Percentiles rank a stretch among this genome's conserved stretches.
phyloP scores from a whole-genome alignment of 129 eudicot genomes.

The Saposhnikovia divaricata region DNA sequence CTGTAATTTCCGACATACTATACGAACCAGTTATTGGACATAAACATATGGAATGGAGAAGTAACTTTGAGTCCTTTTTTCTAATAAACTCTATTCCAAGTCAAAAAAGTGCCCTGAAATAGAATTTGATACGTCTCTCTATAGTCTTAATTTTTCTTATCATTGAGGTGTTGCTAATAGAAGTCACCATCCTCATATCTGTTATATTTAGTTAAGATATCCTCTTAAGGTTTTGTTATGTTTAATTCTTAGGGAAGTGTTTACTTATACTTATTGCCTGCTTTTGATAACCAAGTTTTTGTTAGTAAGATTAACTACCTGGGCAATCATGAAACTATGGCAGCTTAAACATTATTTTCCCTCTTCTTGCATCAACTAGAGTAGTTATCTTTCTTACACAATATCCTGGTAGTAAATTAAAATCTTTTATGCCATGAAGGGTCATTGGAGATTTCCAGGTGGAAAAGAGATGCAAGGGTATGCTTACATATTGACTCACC shows the following conservation, averaged over 20 bases:
- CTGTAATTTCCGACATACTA: background rate
- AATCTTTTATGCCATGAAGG: slow-evolving; percentile 35
- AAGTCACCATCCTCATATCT: background rate
- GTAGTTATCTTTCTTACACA: background rate
- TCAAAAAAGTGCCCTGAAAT: background rate
- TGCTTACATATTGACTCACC: slow-evolving; percentile 93
- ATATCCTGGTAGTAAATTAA: background rate
- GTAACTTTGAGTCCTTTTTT: background rate
- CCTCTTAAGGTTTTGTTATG: background rate
- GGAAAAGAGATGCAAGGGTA: slow-evolving; percentile 99
- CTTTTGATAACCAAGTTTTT: background rate
- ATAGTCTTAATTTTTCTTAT: background rate
- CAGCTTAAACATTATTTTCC: background rate
- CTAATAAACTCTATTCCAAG: background rate
- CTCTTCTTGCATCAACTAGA: background rate
- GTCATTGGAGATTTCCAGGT: slow-evolving; percentile 99
- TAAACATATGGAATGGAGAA: background rate
- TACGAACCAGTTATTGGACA: background rate
- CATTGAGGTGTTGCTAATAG: background rate
- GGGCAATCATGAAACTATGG: background rate
- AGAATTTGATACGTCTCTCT: background rate
- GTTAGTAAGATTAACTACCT: background rate
- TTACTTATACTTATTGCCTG: background rate
- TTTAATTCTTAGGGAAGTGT: background rate
- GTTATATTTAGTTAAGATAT: background rate